These are phyloP conservation scores for Mycena rebaudengoi DNA, from an alignment of 768 basidiomycete species.

Conservation along the genomic window DNA sequence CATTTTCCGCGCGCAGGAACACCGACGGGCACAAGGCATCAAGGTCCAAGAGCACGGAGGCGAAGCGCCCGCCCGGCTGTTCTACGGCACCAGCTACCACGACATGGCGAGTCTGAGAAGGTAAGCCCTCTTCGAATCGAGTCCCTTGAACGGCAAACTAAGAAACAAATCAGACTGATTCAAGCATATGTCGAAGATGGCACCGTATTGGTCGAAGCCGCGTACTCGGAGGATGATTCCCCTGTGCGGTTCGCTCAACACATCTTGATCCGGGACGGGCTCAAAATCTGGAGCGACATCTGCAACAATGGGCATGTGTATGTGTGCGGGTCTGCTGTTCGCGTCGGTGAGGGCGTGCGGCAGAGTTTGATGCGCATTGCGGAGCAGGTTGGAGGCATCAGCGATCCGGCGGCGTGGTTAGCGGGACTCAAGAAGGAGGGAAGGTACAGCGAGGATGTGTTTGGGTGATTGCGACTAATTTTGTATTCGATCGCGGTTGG, in stretches of 20 bases:
- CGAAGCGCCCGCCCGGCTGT: constrained; percentile 13
- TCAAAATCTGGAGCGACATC: constrained; percentile 17
- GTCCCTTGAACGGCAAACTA: too few species aligned
- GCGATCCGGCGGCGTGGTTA: constrained; percentile 2
- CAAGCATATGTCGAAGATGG: constrained; percentile 9
- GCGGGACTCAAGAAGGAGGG: constrained; percentile 16
- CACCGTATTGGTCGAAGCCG: constrained; percentile 13
- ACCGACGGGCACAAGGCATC: constrained; percentile 20
- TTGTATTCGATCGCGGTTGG: too few species aligned
- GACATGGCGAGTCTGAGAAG: constrained; percentile 15
- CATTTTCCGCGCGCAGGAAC: constrained; percentile 9
- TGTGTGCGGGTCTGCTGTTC: constrained; percentile 8
- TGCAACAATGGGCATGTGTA: constrained; percentile 5
- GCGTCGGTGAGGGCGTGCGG: constrained; percentile 2
- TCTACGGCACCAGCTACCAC: constrained; percentile 20
- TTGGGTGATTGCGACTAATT: too few species aligned
- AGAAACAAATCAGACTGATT: not conserved
- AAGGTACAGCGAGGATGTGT: too few species aligned
- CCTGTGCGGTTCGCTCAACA: constrained; percentile 23
- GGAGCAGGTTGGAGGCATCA: constrained; percentile 13
- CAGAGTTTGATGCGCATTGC: constrained; percentile 8
- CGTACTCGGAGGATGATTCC: constrained; percentile 12
- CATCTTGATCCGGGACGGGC: constrained; percentile 16
- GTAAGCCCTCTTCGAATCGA: too few species aligned
- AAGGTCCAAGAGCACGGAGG: constrained; percentile 15